Conservation (phyloP, 495 filamentous ascomycete species). For the Neohortaea acidophila region DNA sequence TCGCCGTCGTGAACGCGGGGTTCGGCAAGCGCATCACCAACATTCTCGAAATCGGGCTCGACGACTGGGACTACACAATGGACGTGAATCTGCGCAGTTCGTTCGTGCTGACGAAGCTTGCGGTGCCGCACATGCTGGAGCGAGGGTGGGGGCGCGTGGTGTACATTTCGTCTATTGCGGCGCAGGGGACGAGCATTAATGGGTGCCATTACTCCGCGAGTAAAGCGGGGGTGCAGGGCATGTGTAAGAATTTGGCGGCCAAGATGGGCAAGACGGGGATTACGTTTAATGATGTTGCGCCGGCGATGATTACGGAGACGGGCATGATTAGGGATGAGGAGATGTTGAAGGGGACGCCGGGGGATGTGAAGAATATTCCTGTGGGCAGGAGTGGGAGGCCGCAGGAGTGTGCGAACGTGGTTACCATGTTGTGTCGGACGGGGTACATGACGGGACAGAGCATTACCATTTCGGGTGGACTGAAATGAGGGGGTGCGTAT, state of each 20-base stretch:
- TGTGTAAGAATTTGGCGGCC: constrained; percentile 52
- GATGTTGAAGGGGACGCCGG: constrained; percentile 17
- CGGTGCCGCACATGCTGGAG: constrained; percentile 47
- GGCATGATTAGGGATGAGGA: constrained; percentile 22
- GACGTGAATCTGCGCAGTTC: constrained; percentile 50
- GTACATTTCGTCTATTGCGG: constrained; percentile 54
- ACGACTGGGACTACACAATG: constrained; percentile 54
- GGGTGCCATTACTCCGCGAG: constrained; percentile 45
- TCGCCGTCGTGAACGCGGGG: constrained; percentile 45
- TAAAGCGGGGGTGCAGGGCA: constrained; percentile 44
- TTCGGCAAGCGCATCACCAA: constrained; percentile 36
- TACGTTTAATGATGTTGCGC: constrained; percentile 61
- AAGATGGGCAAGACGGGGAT: constrained; percentile 48
- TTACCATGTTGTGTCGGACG: constrained; percentile 50
- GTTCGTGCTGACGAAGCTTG: constrained; percentile 50
- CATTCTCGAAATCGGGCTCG: constrained; percentile 37
- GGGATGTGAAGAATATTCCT: constrained; percentile 36
- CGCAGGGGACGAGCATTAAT: constrained; percentile 50
- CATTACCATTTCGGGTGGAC: constrained; percentile 21
- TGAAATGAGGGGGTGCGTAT: constrained; percentile 21
- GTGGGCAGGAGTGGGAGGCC: constrained; percentile 48
- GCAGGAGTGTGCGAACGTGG: constrained; percentile 51
- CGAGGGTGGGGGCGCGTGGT: constrained; percentile 52
- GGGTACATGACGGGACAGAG: constrained; percentile 48
- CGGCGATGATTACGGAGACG: constrained; percentile 53